Base-by-base conservation (phyloP, 2,329 filamentous ascomycete species). In the Fusarium sp. region DNA sequence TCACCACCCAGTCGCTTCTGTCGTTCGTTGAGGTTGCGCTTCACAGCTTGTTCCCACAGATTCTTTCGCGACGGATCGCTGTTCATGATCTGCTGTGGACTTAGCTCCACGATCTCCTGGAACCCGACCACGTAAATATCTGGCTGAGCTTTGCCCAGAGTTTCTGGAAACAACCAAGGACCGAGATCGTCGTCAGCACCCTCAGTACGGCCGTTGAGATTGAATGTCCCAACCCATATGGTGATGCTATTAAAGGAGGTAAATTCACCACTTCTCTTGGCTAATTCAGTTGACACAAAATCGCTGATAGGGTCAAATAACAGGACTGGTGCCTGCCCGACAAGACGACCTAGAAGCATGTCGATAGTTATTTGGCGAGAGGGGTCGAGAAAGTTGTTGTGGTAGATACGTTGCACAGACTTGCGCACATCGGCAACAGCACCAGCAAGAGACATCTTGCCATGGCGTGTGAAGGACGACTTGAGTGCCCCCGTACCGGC, bases 71-170 rank as follows among this genome's bases (percentile, higher is more conserved):
- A 89, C 2, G 96, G 96, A 76, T 99, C 95, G 62, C 94, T 98
- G 69, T 96, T 97, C 94, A 99, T 97, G 75, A 99, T 98, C 75
- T 99, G 96, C 77, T 98, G 95, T 17, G 96, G 96, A 72, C 93
- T 97, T 46, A 99, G 83, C 75, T 97, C 93, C n/a, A 99, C 96
- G 66, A 99, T 98, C 79, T 99, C 96, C 76, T 99, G 96, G 73
- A 99, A 98, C 0, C 93, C 96, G 17, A 97, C 90, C 9, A 92
- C 94, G 51, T 97, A 89, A 37, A 99, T 92, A 60, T 95, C 92
- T 7, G 96, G 94, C 63, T 92, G 89, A 46, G 87, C 83, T 5
- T 88, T 78, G 7, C 87, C 85, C 11, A 85, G 51, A 1, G 75
- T 67, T 6, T 85, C 80, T 1, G 92, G 92, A 74, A 92, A 94